phyloP scores from a whole-genome alignment of 257 asterid species.

The Jasminum sambac region DNA sequence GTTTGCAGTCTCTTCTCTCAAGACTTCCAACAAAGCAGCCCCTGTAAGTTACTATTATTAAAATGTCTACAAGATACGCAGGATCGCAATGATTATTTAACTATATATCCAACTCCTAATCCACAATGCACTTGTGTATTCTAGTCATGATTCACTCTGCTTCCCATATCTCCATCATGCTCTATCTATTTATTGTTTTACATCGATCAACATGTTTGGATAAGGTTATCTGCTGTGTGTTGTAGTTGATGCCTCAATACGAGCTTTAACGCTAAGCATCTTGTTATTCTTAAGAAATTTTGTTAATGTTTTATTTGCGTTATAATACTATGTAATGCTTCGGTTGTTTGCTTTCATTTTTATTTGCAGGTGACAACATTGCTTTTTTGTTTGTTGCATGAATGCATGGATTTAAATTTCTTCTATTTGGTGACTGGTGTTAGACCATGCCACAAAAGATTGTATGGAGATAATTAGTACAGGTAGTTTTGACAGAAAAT shows the following conservation, averaged over 20 bases:
- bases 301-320: too few relatives aligned
- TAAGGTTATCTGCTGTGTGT: neutral
- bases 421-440: too few relatives aligned
- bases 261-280: neutral
- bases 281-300: too few relatives aligned
- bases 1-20: conserved; percentile 59
- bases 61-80: neutral
- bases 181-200: neutral
- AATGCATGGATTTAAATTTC: too few relatives aligned
- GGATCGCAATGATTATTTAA: neutral
- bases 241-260: neutral
- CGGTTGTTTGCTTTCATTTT: too few relatives aligned
- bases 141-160: neutral
- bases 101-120: neutral
- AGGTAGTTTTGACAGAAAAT: too few relatives aligned
- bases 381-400: too few relatives aligned
- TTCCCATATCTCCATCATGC: neutral
- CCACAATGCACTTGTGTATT: neutral
- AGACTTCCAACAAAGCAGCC: conserved; percentile 66
- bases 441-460: too few relatives aligned
- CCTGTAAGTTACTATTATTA: conserved; percentile 48
- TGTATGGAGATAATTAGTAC: too few relatives aligned
- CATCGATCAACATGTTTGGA: neutral
- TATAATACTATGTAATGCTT: too few relatives aligned
- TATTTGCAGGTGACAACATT: too few relatives aligned